Evolutionary conservation across 2,329 filamentous ascomycete genomes (phyloP).

Genomic region (Decorospora gaudefroyi): DNA sequence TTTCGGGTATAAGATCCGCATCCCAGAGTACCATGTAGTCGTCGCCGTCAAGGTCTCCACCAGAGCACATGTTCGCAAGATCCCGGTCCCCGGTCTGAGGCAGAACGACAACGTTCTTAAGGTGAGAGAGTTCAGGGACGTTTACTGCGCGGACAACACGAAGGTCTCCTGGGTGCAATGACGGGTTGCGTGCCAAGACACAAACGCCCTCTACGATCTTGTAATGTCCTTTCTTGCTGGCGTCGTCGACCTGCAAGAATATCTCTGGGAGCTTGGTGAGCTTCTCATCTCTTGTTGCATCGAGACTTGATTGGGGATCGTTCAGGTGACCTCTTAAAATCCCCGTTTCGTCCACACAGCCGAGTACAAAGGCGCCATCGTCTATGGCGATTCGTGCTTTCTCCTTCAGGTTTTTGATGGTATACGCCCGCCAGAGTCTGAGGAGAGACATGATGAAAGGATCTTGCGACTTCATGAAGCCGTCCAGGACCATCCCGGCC

Average conservation of each 20-base stretch:
- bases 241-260: conserved; percentile 78
- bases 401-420: conserved; percentile 86
- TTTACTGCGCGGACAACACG: conserved; percentile 85
- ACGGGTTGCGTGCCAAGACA: conserved; percentile 87
- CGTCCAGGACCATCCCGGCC: conserved; percentile 74
- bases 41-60: conserved; percentile 93
- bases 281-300: conserved; percentile 53
- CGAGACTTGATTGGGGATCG: conserved; percentile 50
- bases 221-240: conserved; percentile 59
- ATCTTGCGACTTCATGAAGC: conserved; percentile 74
- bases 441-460: conserved; percentile 82
- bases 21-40: conserved; percentile 98
- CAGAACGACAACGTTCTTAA: conserved; percentile 85
- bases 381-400: conserved; percentile 85
- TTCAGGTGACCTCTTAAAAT: conserved; percentile 72
- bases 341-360: conserved; percentile 83
- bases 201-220: conserved; percentile 75
- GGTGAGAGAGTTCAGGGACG: conserved; percentile 69
- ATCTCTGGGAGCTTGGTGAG: conserved; percentile 71
- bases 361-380: conserved; percentile 83
- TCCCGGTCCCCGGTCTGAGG: conserved; percentile 82
- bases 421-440: conserved; percentile 85
- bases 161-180: conserved; percentile 89
- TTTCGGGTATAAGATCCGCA: conserved; percentile 62
- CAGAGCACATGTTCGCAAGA: conserved; percentile 91